Percentiles rank a stretch among this genome's conserved stretches.
Evolutionary conservation across 1,284 basidiomycete species (phyloP).

Genomic region (Porphyrellus sp.): DNA sequence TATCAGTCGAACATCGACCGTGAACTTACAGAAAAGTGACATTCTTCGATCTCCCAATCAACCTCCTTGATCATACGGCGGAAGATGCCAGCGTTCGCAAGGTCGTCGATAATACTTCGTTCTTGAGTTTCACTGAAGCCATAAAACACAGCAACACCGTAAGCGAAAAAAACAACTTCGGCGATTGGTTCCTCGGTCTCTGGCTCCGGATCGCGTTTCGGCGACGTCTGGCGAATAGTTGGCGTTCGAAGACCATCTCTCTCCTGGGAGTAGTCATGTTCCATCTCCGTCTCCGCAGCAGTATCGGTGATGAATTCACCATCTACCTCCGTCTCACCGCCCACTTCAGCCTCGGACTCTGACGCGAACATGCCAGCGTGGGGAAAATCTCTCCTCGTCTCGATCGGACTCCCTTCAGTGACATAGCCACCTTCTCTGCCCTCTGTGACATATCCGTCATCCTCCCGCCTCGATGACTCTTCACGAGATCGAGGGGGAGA

Average conservation of each 20-base stretch:
- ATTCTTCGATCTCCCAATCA: slow-evolving; percentile 89
- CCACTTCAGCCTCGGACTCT: slow-evolving; percentile 22
- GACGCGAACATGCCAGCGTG: background rate
- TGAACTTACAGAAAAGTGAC: slow-evolving; percentile 71
- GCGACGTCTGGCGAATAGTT: background rate
- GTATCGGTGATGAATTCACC: slow-evolving; percentile 15
- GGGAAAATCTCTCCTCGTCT: slow-evolving; percentile 5
- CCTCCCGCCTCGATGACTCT: slow-evolving; percentile 29
- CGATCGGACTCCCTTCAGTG: slow-evolving; percentile 21
- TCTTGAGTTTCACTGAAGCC: slow-evolving; percentile 78
- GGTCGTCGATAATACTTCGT: slow-evolving; percentile 76
- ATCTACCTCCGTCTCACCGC: slow-evolving; percentile 13
- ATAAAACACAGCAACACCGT: slow-evolving; percentile 87
- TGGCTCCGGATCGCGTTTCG: slow-evolving; percentile 10
- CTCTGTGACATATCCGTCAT: slow-evolving; percentile 29
- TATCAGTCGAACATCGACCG: background rate
- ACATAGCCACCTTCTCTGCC: slow-evolving; percentile 28
- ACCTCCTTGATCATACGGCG: slow-evolving; percentile 57
- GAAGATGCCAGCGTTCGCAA: slow-evolving; percentile 69
- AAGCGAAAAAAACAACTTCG: slow-evolving; percentile 84
- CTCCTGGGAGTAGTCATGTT: slow-evolving; percentile 1
- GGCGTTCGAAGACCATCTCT: slow-evolving; percentile 7
- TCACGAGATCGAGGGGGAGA: slow-evolving; percentile 25
- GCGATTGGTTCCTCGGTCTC: slow-evolving; percentile 52
- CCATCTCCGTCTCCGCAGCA: slow-evolving; percentile 14